Percentiles rank a stretch among this genome's conserved stretches.
Evolutionary conservation across 306 rosid genomes (phyloP).

Genomic region (Prinsepia uniflora): DNA sequence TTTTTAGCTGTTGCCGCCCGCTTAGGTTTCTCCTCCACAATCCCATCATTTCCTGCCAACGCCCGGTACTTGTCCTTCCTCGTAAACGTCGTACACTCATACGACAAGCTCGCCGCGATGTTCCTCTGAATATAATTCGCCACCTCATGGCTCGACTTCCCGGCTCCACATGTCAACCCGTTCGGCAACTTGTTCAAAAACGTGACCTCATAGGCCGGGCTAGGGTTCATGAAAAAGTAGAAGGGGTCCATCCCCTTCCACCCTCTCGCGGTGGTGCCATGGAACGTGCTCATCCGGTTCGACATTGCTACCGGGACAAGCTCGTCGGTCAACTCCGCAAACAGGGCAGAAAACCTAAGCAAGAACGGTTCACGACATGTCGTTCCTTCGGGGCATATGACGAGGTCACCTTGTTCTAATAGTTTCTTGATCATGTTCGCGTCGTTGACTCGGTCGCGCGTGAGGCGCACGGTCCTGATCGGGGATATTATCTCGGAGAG

Average conservation of each 20-base stretch:
- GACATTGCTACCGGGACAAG: slow-evolving; percentile 74
- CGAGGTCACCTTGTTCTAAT: slow-evolving; percentile 61
- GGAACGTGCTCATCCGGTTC: slow-evolving; percentile 77
- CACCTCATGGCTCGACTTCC: slow-evolving; percentile 70
- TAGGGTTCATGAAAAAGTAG: slow-evolving; percentile 87
- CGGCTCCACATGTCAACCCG: slow-evolving; percentile 52
- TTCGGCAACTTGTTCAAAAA: slow-evolving; percentile 62
- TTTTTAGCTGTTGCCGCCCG: slow-evolving; percentile 23
- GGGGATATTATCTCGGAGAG: slow-evolving; percentile 78
- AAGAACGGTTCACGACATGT: slow-evolving; percentile 74
- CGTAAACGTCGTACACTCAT: slow-evolving; percentile 63
- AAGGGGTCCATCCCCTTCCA: slow-evolving; percentile 95
- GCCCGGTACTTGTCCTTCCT: slow-evolving; percentile 77
- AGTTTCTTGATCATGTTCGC: slow-evolving; percentile 65
- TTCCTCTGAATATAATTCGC: slow-evolving; percentile 69
- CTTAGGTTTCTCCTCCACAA: slow-evolving; percentile 32
- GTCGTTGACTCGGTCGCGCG: slow-evolving; percentile 52
- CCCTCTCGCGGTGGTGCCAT: slow-evolving; percentile 71
- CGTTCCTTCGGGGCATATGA: slow-evolving; percentile 72
- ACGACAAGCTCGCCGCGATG: slow-evolving; percentile 58
- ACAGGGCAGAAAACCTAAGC: slow-evolving; percentile 59
- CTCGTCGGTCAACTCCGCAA: slow-evolving; percentile 61
- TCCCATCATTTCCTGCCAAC: slow-evolving; percentile 72
- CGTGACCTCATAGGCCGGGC: slow-evolving; percentile 62
- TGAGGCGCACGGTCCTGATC: slow-evolving; percentile 55